Evolutionary conservation across 2,329 filamentous ascomycete genomes (phyloP), one percentile per base, ranked within the genome.

Genomic region (Chalaropsis thielavioides): DNA sequence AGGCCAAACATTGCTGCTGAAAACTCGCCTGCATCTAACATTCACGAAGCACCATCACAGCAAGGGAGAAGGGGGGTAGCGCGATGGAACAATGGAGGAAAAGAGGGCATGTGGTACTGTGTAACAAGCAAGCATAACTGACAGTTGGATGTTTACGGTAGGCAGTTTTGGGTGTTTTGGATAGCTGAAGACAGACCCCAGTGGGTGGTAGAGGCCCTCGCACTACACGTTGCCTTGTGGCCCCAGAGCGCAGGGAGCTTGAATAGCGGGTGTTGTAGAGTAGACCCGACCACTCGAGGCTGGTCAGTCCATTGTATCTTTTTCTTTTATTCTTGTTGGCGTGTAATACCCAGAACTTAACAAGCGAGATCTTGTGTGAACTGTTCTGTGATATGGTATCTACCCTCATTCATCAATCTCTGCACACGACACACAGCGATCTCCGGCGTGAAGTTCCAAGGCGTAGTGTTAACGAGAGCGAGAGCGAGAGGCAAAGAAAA

Each of bases 301-400:
- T 17, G 15, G 15, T 17, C 15, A 44, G 8, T 44, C 43, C 17
- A n/a, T n/a, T 44, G 13, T 44, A 17, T 13, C 19, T 44, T n/a
- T 38, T 38, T 8, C n/a, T 49, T 8, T 22, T 49, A 8, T 24
- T 49, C 46, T 49, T 8, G 8, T 7, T 49, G n/a, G 46, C n/a
- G 2, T 13, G 13, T 7, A 24, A 24, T 24, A 3, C 46, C 46
- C 46, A 49, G 1, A 22, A 49, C 11, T 49, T 19, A 49, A 24
- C 46, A 49, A 49, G 51, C 51, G 51, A 56, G 51, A 56, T 31
- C 27, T 31, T 56, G 51, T 56, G 51, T 56, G 24, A 35, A 56
- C 17, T 27, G 22, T 56, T 56, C 22, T 56, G 51, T 35, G 27
- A 56, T 56, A 24, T 56, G 5, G 51, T 17, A 35, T 56, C 51